These are phyloP conservation scores for Rhypophila decipiens DNA, from an alignment of 495 filamentous ascomycete genomes.

Conservation along the genomic window DNA sequence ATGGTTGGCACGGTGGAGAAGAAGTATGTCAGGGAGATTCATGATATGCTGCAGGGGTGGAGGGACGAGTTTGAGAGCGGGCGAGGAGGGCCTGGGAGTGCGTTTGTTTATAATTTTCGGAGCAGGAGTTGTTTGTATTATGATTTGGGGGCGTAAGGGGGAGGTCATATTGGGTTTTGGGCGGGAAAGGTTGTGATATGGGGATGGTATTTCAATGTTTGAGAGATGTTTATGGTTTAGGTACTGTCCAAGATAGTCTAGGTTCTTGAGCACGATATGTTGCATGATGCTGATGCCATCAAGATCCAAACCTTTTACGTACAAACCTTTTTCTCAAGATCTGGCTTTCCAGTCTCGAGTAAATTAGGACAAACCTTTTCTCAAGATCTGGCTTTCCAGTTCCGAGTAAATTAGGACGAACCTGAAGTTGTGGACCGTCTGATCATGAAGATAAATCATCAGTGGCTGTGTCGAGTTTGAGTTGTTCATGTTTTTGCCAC, in stretches of 20 bases:
- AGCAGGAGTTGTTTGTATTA: slow-evolving; percentile 72
- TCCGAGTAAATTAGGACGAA: no score
- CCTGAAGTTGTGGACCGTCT: no score
- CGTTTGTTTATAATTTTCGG: slow-evolving; percentile 77
- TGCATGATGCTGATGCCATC: neutral
- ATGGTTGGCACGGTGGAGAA: slow-evolving; percentile 69
- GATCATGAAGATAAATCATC: neutral
- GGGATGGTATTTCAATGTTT: no score
- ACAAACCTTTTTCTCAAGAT: no score
- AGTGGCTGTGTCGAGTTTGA: neutral
- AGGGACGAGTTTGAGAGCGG: slow-evolving; percentile 52
- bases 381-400: no score
- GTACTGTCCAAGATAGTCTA: neutral
- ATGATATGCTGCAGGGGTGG: slow-evolving; percentile 63
- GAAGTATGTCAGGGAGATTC: slow-evolving; percentile 79
- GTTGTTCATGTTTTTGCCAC: neutral
- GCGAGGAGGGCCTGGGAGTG: slow-evolving; percentile 48
- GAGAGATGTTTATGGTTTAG: neutral
- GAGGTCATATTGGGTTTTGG: no score
- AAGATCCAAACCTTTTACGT: no score
- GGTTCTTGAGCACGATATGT: no score
- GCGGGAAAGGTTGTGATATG: no score
- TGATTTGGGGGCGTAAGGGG: slow-evolving; percentile 48
- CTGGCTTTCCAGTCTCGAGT: no score
- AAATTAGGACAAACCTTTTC: no score